These are phyloP conservation scores for Pyricularia pennisetigena DNA, from an alignment of 2,329 filamentous ascomycete species.

Conservation along the genomic window DNA sequence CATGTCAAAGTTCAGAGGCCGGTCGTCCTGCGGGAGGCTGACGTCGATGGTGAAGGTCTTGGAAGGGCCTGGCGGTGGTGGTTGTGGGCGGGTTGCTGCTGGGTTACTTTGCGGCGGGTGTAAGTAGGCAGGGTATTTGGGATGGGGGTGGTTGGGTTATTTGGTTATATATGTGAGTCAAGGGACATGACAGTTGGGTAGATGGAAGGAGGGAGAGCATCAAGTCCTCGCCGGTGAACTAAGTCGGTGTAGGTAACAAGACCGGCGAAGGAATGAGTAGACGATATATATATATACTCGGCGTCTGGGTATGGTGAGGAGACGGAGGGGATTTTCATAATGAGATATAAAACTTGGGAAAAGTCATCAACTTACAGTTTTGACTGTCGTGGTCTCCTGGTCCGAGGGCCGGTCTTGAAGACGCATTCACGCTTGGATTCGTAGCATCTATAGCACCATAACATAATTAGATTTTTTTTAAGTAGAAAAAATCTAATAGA, in stretches of 20 bases:
- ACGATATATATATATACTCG: neutral
- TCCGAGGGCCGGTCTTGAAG: conserved; percentile 38
- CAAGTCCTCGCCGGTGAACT: too few relatives aligned
- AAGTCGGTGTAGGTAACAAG: neutral
- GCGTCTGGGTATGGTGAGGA: neutral
- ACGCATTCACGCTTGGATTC: conserved; percentile 44
- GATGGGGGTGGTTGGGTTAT: neutral
- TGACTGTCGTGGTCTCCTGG: conserved; percentile 33
- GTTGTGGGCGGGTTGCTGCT: conserved; percentile 4
- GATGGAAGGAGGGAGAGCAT: too few relatives aligned
- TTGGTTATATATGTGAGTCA: neutral
- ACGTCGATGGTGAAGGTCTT: conserved; percentile 46
- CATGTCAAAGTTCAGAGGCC: conserved; percentile 28
- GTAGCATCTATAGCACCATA: conserved; percentile 29
- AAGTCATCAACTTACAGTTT: conserved; percentile 24
- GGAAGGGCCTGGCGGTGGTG: conserved; percentile 26
- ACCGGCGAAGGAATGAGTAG: neutral
- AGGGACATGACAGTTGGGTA: neutral
- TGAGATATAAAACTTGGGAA: neutral
- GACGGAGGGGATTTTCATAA: conserved; percentile 6
- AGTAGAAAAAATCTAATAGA: too few relatives aligned
- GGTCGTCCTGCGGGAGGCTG: conserved; percentile 28
- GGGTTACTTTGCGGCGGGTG: neutral
- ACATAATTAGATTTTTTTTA: neutral
- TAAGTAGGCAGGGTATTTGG: neutral